Conservation (phyloP, 306 rosid species). For the Glycine latifolia region DNA sequence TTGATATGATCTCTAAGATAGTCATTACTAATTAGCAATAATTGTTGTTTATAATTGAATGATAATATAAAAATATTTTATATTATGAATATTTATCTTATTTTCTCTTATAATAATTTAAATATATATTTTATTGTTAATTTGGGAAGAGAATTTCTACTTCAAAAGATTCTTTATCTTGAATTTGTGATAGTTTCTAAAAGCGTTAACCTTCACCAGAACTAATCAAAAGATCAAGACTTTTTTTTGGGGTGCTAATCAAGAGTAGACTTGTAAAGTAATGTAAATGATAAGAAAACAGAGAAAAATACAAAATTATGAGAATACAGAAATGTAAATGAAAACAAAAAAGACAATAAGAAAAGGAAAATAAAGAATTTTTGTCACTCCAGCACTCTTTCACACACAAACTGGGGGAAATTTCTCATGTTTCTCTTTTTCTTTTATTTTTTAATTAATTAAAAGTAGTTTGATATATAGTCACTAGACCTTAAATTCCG, state of each 20-base stretch:
- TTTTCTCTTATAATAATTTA: neutral
- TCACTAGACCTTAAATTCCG: slow-evolving; percentile 49
- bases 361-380: neutral
- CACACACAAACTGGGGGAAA: neutral
- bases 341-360: neutral
- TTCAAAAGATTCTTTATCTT: neutral
- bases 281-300: neutral
- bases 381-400: neutral
- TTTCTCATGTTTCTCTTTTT: neutral
- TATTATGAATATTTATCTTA: too few species aligned
- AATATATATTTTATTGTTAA: neutral
- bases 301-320: neutral
- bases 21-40: too few species aligned
- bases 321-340: neutral
- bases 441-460: neutral
- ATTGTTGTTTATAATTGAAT: too few species aligned
- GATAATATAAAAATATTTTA: too few species aligned
- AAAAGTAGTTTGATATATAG: slow-evolving; percentile 23
- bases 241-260: neutral
- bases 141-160: neutral
- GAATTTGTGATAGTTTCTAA: neutral
- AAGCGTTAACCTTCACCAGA: neutral
- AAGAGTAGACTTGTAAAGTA: neutral
- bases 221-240: neutral
- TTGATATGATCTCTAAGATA: too few species aligned